Conservation (phyloP, 2,329 filamentous ascomycete species). For the Colletotrichum sp. region DNA sequence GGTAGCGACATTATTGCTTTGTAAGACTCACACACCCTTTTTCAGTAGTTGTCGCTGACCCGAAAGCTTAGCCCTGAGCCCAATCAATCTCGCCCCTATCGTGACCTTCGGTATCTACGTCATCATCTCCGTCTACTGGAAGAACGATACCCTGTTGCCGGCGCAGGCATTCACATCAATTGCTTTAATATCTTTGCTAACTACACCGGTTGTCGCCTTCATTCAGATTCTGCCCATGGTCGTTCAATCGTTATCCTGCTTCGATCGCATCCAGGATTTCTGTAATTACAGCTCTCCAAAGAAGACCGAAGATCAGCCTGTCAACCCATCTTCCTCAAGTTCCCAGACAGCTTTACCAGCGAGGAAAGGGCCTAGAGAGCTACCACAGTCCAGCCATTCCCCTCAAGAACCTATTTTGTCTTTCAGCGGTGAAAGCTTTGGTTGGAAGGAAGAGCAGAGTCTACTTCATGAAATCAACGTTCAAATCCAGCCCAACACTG, state of each 20-base stretch:
- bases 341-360: background rate
- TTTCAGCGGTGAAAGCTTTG: background rate
- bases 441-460: background rate
- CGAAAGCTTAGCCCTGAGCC: constrained; percentile 16
- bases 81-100: constrained; percentile 26
- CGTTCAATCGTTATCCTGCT: constrained; percentile 21
- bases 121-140: constrained; percentile 28
- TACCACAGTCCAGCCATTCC: background rate
- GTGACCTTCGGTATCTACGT: constrained; percentile 29
- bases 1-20: constrained; percentile 24
- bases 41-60: background rate
- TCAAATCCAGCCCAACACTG: background rate
- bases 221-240: constrained; percentile 25
- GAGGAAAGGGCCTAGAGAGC: background rate
- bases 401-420: background rate
- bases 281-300: constrained; percentile 4
- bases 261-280: constrained; percentile 28
- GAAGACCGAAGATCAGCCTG: background rate
- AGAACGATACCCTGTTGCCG: constrained; percentile 24
- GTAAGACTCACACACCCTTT: background rate
- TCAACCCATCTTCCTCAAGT: background rate
- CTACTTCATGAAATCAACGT: background rate
- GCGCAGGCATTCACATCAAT: constrained; percentile 26
- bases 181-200: constrained; percentile 24
- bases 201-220: constrained; percentile 23